phyloP scores from a whole-genome alignment of 208 protist species.

The Trypanosoma theileri region DNA sequence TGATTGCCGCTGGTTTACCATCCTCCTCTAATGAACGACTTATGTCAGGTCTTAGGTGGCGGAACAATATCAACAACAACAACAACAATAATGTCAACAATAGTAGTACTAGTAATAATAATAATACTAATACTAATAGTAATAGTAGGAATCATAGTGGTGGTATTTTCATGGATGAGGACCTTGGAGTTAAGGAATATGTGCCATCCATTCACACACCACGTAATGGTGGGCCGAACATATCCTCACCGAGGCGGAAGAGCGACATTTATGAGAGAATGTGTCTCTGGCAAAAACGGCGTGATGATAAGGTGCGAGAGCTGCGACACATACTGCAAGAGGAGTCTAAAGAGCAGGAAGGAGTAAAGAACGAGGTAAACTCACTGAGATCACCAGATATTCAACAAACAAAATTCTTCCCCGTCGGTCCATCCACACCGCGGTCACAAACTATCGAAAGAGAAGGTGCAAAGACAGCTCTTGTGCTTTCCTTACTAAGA shows the following conservation, averaged over 20 bases:
- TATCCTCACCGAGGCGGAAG: background rate
- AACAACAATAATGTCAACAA: background rate
- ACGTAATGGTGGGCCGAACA: background rate
- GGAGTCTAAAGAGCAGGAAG: background rate
- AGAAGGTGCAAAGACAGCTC: background rate
- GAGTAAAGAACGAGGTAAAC: background rate
- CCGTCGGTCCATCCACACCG: background rate
- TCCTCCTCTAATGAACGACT: slow-evolving; percentile 30
- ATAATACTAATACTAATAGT: background rate
- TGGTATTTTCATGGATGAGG: background rate
- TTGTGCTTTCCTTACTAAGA: slow-evolving; percentile 8
- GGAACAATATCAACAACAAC: background rate
- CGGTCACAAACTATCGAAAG: background rate
- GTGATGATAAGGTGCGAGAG: slow-evolving; percentile 25
- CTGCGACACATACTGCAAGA: slow-evolving; percentile 12
- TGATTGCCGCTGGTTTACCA: slow-evolving; percentile 30
- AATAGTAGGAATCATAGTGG: background rate
- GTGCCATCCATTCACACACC: background rate
- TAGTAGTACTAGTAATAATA: background rate
- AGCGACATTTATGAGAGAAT: slow-evolving; percentile 14
- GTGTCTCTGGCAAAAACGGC: slow-evolving; percentile 20
- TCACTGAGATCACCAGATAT: background rate
- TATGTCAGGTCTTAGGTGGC: background rate
- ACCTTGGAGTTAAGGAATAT: background rate
- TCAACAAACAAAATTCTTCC: background rate